Base-by-base conservation (phyloP, 2,329 filamentous ascomycete species). In the Alternaria infectoria region DNA sequence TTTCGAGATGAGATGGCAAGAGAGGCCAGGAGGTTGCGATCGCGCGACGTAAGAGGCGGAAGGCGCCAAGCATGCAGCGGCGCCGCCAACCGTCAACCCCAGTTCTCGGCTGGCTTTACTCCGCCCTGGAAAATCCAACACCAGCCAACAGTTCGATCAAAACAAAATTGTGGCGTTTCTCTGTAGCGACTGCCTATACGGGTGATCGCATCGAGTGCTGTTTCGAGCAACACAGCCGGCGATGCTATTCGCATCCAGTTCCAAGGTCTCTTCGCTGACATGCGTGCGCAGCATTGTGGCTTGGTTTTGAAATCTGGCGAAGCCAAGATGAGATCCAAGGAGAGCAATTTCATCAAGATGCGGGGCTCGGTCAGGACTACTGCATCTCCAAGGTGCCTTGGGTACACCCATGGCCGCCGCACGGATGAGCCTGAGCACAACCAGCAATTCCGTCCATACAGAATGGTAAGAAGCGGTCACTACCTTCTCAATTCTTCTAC, bases 201-300 rank as follows among this genome's bases (percentile, higher is more conserved):
- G 28, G 36, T 13, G 57, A 45, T 49, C 69, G 70, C 60, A 59
- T 62, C 64, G 57, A 61, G 17, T 61, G 25, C 70, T 65, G 6
- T 30, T 54, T 69, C 49, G 21, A 63, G 67, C 23, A 66, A 32
- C 26, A 21, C 50, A 68, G 57, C 69, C 69, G 69, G 58, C 19
- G 25, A 19, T n/a, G 40, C 28, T 19, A 45, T 51, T 19, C 26
- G 44, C 30, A 21, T n/a, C 23, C 44, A 9, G 17, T 44, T 46
- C 13, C 43, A n/a, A 40, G 46, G 32, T 4, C 19, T 49, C 15
- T 28, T 21, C 15, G 45, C 54, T 52, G 28, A 50, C 26, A 13
- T 13, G 46, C 10, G 26, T 26, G 50, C 32, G 26, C 45, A 45
- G 56, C 25, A 40, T n/a, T 15, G 36, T 17, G 36, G 30, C 15